phyloP scores from a whole-genome alignment of 2,329 filamentous ascomycete genomes.

The Colletotrichum falcatum region DNA sequence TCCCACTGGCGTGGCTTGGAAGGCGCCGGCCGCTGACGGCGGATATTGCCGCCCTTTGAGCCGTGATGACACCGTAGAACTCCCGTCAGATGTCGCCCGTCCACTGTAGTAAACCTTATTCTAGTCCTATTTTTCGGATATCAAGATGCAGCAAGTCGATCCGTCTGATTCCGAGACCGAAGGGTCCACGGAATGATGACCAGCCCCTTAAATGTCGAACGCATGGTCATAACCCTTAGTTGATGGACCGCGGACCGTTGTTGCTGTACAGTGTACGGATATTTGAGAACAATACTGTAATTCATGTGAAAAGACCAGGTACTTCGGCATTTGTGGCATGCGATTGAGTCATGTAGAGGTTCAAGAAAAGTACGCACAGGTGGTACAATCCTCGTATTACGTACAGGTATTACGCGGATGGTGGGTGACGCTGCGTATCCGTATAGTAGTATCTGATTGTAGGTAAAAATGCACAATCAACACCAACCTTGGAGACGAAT shows the following conservation, averaged over 20 bases:
- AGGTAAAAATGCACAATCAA: background rate
- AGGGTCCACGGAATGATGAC: background rate
- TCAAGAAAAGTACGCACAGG: slow-evolving; percentile 3
- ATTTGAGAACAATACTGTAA: too few relatives aligned
- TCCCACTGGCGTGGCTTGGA: background rate
- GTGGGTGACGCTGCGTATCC: too few relatives aligned
- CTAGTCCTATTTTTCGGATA: background rate
- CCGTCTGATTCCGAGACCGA: background rate
- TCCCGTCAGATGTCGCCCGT: background rate
- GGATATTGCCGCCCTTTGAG: background rate
- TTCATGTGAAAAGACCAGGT: background rate
- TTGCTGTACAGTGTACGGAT: background rate
- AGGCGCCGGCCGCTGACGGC: background rate
- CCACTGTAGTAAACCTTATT: background rate
- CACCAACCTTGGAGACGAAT: background rate
- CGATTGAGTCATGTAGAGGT: background rate
- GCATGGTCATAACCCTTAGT: too few relatives aligned
- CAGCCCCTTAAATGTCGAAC: background rate
- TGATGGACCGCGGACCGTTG: background rate
- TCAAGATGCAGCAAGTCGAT: slow-evolving; percentile 6
- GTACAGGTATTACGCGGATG: too few relatives aligned
- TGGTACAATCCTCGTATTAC: background rate
- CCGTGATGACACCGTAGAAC: background rate
- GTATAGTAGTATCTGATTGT: background rate
- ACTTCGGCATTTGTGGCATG: background rate